Evolutionary conservation across 345 rosid genomes (phyloP), one percentile per base, ranked within the genome.

Genomic region (Populus davidiana): DNA sequence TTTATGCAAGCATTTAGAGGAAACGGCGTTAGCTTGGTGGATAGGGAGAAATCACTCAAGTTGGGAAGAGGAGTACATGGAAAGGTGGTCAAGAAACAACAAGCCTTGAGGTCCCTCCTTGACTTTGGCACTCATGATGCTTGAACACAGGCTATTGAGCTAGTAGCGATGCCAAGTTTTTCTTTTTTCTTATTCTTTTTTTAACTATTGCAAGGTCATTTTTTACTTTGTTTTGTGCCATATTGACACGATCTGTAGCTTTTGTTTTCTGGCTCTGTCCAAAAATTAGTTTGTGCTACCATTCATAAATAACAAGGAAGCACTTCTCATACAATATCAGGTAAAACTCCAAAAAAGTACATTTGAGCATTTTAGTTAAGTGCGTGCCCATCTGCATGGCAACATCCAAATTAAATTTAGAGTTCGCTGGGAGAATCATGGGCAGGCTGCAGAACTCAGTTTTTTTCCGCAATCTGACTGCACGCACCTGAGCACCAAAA

Each of bases 61-160:
- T 66, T 87, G 67, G 94, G 92, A 44, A 90, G 85, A 75, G 96
- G 98, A 8, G 47, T 92, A 16, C 87, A 90, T 81, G 91, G 99
- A 33, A 95, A 91, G 81, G 89, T 89, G 5, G 83, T 90, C 52
- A 95, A 87, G 80, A 95, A 87, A 78, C 92, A 91, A 81, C 92
- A 91, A 80, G 94, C 91, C 61, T 62, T 93, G 79, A 90, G 78
- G 79, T 72, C 84, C 56, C 92, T 95, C 50, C 85, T 91, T 83
- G 90, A 85, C 76, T 38, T 80, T 52, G 78, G 74, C 68, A 54
- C 29, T 50, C 69, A 73, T 8, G 47, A 43, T 43, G 47, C 47
- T 43, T 43, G 77, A 81, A 59, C 68, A 69, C 54, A 65, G n/a
- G 69, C 70, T 50, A 49, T 70, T 59, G 52, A 18, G 74, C 54